Conservation (phyloP, 805 yeast species). For the Wickerhamiella occidentalis region DNA sequence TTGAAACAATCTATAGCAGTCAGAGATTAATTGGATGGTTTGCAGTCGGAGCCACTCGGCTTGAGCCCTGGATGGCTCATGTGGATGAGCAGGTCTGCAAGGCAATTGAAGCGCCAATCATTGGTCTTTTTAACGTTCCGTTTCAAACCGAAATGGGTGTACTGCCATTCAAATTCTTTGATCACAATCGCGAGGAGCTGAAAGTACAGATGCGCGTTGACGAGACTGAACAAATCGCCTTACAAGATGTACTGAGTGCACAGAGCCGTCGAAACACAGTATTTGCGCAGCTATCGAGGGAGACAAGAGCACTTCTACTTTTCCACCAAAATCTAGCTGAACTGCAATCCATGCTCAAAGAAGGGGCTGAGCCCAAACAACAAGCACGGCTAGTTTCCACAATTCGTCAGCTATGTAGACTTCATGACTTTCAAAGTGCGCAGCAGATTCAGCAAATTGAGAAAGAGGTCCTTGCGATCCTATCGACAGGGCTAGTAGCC, state of each 20-base stretch:
- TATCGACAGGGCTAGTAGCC: constrained; percentile 20
- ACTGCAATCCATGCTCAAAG: neutral
- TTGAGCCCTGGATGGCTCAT: constrained; percentile 12
- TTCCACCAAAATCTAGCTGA: constrained; percentile 10
- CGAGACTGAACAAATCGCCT: constrained; percentile 26
- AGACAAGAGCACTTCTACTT: constrained; percentile 12
- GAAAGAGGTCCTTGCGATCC: constrained; percentile 11
- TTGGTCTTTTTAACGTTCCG: constrained; percentile 17
- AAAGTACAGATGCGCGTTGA: constrained; percentile 21
- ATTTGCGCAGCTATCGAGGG: constrained; percentile 9
- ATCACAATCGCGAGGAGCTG: constrained; percentile 18
- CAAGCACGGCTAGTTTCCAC: constrained; percentile 11
- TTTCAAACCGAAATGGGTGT: constrained; percentile 10
- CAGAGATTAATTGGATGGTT: constrained; percentile 29
- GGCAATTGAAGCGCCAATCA: constrained; percentile 16
- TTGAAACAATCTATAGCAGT: constrained; percentile 24
- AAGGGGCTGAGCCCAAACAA: neutral
- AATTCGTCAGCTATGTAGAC: constrained; percentile 13
- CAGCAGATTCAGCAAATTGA: constrained; percentile 7
- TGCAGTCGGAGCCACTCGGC: constrained; percentile 15
- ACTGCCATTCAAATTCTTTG: constrained; percentile 22
- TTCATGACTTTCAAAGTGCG: constrained; percentile 4
- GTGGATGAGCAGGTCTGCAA: constrained; percentile 17
- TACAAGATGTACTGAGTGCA: constrained; percentile 21
- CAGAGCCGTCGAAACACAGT: constrained; percentile 2